Percentiles rank a stretch among this genome's conserved stretches.
Evolutionary conservation across 352 stramenopile genomes (phyloP).

Genomic region (Elongisporangium senticosum): DNA sequence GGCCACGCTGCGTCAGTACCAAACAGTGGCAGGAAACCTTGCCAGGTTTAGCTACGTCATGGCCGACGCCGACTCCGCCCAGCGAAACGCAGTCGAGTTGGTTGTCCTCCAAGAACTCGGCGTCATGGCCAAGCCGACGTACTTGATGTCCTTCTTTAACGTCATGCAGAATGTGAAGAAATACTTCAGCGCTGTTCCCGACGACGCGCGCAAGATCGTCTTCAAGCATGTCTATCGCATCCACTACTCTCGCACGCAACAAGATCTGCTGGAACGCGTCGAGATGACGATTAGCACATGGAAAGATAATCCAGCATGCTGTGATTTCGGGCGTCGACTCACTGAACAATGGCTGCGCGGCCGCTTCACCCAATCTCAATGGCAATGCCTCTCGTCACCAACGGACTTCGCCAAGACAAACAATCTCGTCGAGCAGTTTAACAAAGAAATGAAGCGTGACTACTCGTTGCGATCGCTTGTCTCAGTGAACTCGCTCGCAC

Average conservation of each 20-base stretch:
- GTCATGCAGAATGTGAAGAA: conserved; percentile 18
- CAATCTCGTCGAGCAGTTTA: conserved; percentile 21
- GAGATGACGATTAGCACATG: neutral
- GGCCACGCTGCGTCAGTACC: too few relatives aligned
- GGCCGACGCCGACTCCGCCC: neutral
- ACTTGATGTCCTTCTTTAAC: conserved; percentile 25
- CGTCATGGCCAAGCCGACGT: neutral
- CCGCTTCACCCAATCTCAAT: conserved; percentile 8
- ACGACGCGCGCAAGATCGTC: conserved; percentile 1
- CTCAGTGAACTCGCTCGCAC: conserved; percentile 1
- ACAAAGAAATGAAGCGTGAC: conserved; percentile 16
- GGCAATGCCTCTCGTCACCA: conserved; percentile 10
- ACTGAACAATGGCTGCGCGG: conserved; percentile 1
- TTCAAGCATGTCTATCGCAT: conserved; percentile 15
- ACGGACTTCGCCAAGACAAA: conserved; percentile 13
- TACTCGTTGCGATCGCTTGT: conserved; percentile 9
- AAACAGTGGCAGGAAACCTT: too few relatives aligned
- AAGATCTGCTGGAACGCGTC: neutral
- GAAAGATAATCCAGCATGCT: neutral
- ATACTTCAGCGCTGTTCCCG: neutral
- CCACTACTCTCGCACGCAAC: conserved; percentile 6
- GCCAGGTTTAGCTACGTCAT: neutral
- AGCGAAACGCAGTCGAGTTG: neutral
- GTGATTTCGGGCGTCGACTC: neutral
- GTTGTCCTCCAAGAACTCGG: neutral